Evolutionary conservation across 108 stramenopile genomes (phyloP), one percentile per base, ranked within the genome.

Genomic region (Cyclostephanos invisitatus): DNA sequence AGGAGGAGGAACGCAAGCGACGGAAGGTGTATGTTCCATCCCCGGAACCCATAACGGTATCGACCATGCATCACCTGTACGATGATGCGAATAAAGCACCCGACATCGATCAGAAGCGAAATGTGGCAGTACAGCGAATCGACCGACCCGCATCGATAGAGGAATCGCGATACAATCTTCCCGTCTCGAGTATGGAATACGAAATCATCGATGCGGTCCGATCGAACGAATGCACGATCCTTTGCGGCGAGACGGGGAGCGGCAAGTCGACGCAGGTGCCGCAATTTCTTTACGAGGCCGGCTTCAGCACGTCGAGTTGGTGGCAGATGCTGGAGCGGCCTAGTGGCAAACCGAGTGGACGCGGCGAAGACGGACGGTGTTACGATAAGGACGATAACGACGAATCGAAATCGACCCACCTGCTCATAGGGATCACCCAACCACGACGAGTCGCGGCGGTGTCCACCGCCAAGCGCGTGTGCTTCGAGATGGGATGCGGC

Each of bases 371-470:
- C 29, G 25, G n/a, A 36, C 50, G 62, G 3, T 27, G 63, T 21
- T 20, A 51, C 24, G 64, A 60, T 35, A 62, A 75, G 20, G 27
- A 64, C 9, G 74, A 69, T 11, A 67, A 56, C 22, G 80, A 17
- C 27, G 56, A 28, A 4, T 29, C 12, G 25, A 29, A 32, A 57
- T 57, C 56, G 56, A 57, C 12, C 29, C 56, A 12, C 75, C 60
- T 80, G 27, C 68, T 94, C 28, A 90, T 97, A 32, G 95, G 91
- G 7, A 86, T 96, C 35, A 96, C 97, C 20, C 96, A 97, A 74
- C 96, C 97, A 7, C 85, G 98, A 24, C 90, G 98, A 29, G 98
- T 99, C 12, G 98, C 98, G 10, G 97, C 97, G 4, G 95, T 98
- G 3, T 92, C 95, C 32, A 98, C 96, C 7, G 97, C 97, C 14